Percentiles rank a stretch among this genome's conserved stretches.
phyloP scores from a whole-genome alignment of 768 basidiomycete genomes.

The Xanthoconium purpureum region DNA sequence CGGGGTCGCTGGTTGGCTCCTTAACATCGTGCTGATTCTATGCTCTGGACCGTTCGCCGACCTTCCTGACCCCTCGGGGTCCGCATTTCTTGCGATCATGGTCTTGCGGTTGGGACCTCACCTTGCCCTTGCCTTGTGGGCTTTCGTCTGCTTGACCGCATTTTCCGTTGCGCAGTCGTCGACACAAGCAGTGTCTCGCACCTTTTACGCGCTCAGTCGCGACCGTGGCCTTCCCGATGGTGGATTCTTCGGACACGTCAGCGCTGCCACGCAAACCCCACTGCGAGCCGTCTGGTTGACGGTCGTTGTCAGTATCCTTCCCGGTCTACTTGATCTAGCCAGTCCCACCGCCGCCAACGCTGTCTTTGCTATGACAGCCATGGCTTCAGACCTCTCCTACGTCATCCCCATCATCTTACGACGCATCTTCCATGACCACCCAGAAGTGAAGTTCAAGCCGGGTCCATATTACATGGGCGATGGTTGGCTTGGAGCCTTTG shows the following conservation, averaged over 20 bases:
- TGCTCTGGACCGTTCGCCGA: slow-evolving; percentile 49
- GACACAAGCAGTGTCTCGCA: slow-evolving; percentile 54
- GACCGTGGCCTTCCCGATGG: slow-evolving; percentile 55
- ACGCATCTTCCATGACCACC: slow-evolving; percentile 49
- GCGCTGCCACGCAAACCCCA: slow-evolving; percentile 48
- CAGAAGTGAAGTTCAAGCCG: slow-evolving; percentile 56
- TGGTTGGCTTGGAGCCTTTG: slow-evolving; percentile 42
- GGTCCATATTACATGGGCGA: slow-evolving; percentile 62
- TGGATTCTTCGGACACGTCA: slow-evolving; percentile 53
- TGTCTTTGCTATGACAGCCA: slow-evolving; percentile 55
- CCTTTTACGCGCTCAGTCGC: slow-evolving; percentile 58
- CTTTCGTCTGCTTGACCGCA: slow-evolving; percentile 58
- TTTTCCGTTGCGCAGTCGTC: slow-evolving; percentile 53
- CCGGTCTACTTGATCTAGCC: slow-evolving; percentile 49
- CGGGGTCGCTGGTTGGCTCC: slow-evolving; percentile 56
- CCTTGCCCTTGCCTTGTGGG: slow-evolving; percentile 53
- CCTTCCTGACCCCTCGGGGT: slow-evolving; percentile 52
- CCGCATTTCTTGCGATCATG: slow-evolving; percentile 59
- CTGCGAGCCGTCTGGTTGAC: slow-evolving; percentile 54
- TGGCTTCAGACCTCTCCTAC: slow-evolving; percentile 52
- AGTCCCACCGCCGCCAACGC: slow-evolving; percentile 52
- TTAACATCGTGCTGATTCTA: slow-evolving; percentile 61
- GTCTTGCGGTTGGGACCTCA: slow-evolving; percentile 48
- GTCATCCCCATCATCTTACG: slow-evolving; percentile 56
- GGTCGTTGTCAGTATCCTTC: slow-evolving; percentile 42